Evolutionary conservation across 495 filamentous ascomycete species (phyloP).

Genomic region (Neurospora sp.): DNA sequence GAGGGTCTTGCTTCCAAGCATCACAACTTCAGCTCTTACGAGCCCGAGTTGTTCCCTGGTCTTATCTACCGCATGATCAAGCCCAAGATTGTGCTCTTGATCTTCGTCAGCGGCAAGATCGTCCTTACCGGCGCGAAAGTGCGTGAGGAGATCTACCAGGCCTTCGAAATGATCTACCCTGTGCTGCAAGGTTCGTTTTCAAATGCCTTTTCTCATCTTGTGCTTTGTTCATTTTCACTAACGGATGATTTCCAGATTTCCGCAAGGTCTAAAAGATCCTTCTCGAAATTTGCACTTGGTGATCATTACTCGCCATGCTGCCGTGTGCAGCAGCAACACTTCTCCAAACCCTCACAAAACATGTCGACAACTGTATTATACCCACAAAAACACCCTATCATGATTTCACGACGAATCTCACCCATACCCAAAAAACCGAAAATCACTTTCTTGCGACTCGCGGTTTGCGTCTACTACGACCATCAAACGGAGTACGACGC

Average conservation of each 20-base stretch:
- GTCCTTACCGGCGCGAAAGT: conserved; percentile 97
- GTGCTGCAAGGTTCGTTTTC: conserved; percentile 68
- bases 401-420: conserved; percentile 39
- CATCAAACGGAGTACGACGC: neutral
- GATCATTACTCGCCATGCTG: neutral
- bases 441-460: conserved; percentile 1
- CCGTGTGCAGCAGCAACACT: conserved; percentile 12
- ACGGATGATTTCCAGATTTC: conserved; percentile 28
- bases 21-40: conserved; percentile 99
- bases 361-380: conserved; percentile 23
- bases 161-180: conserved; percentile 98
- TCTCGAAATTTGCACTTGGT: conserved; percentile 1
- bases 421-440: conserved; percentile 14
- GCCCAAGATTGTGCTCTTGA: conserved; percentile 97
- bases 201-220: conserved; percentile 12
- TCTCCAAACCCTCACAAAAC: conserved; percentile 2
- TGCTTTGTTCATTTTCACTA: conserved; percentile 1
- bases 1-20: conserved; percentile 92
- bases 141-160: conserved; percentile 96
- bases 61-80: conserved; percentile 99
- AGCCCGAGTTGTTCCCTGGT: conserved; percentile 97
- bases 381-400: conserved; percentile 39
- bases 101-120: conserved; percentile 98
- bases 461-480: conserved; percentile 9
- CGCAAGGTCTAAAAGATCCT: conserved; percentile 33